Base-by-base conservation (phyloP, 208 protist genomes). In the Leishmania tropica region DNA sequence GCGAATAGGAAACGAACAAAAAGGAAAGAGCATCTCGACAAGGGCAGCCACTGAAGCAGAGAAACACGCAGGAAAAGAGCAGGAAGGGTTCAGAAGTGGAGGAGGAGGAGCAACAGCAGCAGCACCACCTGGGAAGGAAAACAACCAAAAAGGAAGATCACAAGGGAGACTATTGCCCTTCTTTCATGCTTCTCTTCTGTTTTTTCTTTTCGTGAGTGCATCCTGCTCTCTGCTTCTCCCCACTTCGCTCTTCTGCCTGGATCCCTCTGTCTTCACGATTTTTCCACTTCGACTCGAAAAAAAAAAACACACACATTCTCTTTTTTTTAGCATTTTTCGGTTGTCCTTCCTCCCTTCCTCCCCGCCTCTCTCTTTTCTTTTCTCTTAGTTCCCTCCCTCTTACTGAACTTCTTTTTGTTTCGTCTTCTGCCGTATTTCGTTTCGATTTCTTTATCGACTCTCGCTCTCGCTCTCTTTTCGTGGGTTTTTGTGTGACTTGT, bases 361-460 rank as follows among this genome's bases (percentile, higher is more conserved):
- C 47, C 71, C 71, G 6, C 47, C 71, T 56, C 28, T 53, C 37
- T 28, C 42, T 47, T 72, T 72, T 47, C 67, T 45, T 11, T 48
- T 28, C 3, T 31, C 28, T 67, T 67, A 0, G n/a, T 35, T 35
- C 60, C 60, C 60, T 35, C 60, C 28, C 60, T 8, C 24, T 51
- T 74, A 74, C 68, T 78, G 67, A 35, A 58, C 54, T 72, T 10
- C 54, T 31, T 72, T 70, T 2, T 45, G 62, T 65, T 78, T 67
- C 11, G 47, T 64, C 40, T 81, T 56, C 40, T 45, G 40, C 37
- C 13, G 53, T 58, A 67, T 71, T 42, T 71, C 45, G 45, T 65
- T 47, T 47, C 3, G 11, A 17, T 42, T 24, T 67, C 42, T 78
- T 86, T 73, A 19, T 84, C 17, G 31, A 79, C 62, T 76, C 75